phyloP scores from a whole-genome alignment of 805 yeast genomes.

The Wickerhamiella australiensis region DNA sequence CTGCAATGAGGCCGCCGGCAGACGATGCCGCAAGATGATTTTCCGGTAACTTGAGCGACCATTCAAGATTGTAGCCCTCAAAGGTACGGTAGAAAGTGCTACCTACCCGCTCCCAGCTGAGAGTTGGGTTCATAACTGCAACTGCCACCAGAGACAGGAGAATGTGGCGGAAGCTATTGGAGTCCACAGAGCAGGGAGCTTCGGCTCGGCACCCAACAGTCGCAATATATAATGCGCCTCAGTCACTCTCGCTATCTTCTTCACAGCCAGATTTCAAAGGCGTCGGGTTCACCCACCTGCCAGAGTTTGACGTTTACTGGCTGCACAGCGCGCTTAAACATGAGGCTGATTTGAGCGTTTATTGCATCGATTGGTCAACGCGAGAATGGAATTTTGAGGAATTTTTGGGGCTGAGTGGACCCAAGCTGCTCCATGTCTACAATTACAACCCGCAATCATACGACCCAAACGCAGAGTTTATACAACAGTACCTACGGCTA shows the following conservation, averaged over 20 bases:
- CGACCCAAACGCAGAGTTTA: conserved; percentile 10
- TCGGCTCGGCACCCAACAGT: not conserved
- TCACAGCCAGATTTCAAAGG: not conserved
- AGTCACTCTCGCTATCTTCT: not conserved
- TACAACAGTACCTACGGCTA: conserved; percentile 12
- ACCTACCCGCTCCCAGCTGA: conserved; percentile 68
- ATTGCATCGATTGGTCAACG: conserved; percentile 3
- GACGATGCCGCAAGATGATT: conserved; percentile 40
- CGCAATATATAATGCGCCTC: not conserved
- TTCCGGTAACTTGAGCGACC: conserved; percentile 37
- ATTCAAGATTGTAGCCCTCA: conserved; percentile 43
- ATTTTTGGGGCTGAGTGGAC: not conserved
- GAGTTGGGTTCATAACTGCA: conserved; percentile 19
- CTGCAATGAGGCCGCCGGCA: conserved; percentile 44
- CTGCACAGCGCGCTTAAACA: not conserved
- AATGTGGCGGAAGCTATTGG: conserved; percentile 11
- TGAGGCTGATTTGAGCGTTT: not conserved
- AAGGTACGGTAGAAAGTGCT: conserved; percentile 55
- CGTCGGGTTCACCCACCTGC: not conserved
- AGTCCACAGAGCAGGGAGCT: not conserved
- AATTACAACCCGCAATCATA: conserved; percentile 5
- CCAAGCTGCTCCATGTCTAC: conserved; percentile 6
- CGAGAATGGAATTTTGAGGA: conserved; percentile 4
- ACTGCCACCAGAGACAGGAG: no score
- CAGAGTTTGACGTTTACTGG: conserved; percentile 5